A percentile compares a stretch with the other conserved stretches of the same genome.
phyloP scores from a whole-genome alignment of 352 stramenopile genomes.

The Pseudoperonospora humuli region DNA sequence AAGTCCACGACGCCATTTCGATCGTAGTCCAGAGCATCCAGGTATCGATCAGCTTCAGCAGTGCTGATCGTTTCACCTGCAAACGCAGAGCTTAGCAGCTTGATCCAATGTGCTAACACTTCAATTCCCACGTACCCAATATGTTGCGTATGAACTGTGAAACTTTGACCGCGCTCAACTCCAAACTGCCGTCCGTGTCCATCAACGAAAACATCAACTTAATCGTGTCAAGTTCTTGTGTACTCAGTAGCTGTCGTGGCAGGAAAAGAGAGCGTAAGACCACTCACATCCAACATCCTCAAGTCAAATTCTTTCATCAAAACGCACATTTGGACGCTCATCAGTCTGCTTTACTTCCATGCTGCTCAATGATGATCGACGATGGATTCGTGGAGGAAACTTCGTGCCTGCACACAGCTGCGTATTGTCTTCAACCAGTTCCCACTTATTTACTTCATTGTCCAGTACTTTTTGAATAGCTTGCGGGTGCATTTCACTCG shows the following conservation, averaged over 20 bases:
- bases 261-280: neutral
- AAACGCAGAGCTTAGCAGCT: neutral
- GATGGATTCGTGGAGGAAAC: slow-evolving; percentile 13
- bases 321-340: slow-evolving; percentile 28
- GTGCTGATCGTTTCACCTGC: slow-evolving; percentile 54
- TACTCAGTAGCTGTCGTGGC: slow-evolving; percentile 32
- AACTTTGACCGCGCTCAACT: slow-evolving; percentile 44
- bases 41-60: slow-evolving; percentile 44
- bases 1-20: slow-evolving; percentile 69
- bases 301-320: neutral
- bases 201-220: slow-evolving; percentile 81
- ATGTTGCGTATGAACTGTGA: slow-evolving; percentile 69
- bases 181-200: slow-evolving; percentile 67
- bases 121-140: slow-evolving; percentile 30
- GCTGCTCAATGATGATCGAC: slow-evolving; percentile 12
- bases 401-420: neutral
- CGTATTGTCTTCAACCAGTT: slow-evolving; percentile 38
- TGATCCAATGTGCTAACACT: neutral
- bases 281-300: neutral
- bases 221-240: slow-evolving; percentile 61
- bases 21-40: slow-evolving; percentile 69
- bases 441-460: slow-evolving; percentile 61
- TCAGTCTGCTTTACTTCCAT: slow-evolving; percentile 8
- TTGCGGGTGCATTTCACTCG: slow-evolving; percentile 74
- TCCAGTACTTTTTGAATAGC: slow-evolving; percentile 58